Conservation (phyloP, 305 asterid genomes). For the Solanum hybrid region DNA sequence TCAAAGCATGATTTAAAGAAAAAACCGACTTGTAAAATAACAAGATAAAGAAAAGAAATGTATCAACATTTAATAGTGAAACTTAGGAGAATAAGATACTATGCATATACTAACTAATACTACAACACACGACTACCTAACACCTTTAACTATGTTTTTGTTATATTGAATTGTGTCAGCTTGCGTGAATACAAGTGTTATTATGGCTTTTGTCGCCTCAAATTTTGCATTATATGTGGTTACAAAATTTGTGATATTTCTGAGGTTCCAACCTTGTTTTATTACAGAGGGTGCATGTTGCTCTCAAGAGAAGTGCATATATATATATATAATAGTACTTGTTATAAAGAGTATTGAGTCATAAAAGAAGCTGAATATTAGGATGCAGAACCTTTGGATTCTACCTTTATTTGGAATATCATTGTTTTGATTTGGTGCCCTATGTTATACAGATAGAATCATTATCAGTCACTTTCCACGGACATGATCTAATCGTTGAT, state of each 20-base stretch:
- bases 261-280: background rate
- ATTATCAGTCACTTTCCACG: constrained; percentile 85
- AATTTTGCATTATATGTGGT: background rate
- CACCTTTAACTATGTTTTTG: background rate
- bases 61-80: background rate
- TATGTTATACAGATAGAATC: constrained; percentile 68
- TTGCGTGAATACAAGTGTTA: background rate
- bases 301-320: background rate
- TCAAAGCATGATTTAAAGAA: background rate
- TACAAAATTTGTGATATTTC: background rate
- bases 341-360: background rate
- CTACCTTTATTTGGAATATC: background rate
- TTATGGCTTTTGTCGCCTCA: background rate
- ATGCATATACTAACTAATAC: background rate
- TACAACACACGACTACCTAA: background rate
- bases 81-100: background rate
- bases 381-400: background rate
- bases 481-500: constrained; percentile 71
- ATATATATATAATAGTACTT: background rate
- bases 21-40: background rate
- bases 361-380: background rate
- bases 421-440: background rate
- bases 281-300: background rate
- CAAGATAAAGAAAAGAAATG: background rate
- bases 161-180: background rate